Conservation (phyloP, 2,329 filamentous ascomycete species). For the Nigrograna mackinnonii region DNA sequence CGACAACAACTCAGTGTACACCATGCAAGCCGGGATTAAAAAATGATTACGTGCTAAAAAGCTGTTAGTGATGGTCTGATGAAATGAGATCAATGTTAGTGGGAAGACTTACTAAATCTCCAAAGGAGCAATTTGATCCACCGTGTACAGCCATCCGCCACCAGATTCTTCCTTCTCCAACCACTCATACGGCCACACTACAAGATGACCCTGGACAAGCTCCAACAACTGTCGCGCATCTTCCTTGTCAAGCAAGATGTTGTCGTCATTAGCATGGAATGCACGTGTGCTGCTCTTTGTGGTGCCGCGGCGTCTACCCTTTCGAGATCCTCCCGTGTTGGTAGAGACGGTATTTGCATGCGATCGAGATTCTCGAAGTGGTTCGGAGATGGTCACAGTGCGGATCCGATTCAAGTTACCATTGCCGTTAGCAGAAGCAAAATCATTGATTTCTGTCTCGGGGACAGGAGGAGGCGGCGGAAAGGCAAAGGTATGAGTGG, state of each 20-base stretch:
- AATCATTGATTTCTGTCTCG: constrained; percentile 11
- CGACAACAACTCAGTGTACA: not conserved
- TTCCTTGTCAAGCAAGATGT: constrained; percentile 64
- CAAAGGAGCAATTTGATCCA: constrained; percentile 92
- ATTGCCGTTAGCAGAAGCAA: constrained; percentile 11
- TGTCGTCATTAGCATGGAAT: constrained; percentile 70
- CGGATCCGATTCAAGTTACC: constrained; percentile 23
- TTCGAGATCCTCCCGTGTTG: constrained; percentile 49
- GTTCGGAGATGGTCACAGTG: constrained; percentile 41
- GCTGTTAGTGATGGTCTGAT: not conserved
- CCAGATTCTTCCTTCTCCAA: constrained; percentile 81
- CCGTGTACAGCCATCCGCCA: constrained; percentile 95
- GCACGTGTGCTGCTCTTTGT: constrained; percentile 70
- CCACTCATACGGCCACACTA: constrained; percentile 95
- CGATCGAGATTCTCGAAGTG: constrained; percentile 11
- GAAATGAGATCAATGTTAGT: not conserved
- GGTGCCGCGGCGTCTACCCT: constrained; percentile 67
- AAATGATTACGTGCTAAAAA: not conserved
- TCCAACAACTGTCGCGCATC: constrained; percentile 83
- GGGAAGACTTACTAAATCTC: constrained; percentile 77
- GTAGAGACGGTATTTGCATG: constrained; percentile 15
- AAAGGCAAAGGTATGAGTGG: constrained; percentile 28
- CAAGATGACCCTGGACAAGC: constrained; percentile 83
- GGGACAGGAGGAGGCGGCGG: constrained; percentile 39
- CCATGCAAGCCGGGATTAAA: not conserved